phyloP scores from a whole-genome alignment of 441 rosid genomes.

The Macaranga tanarius region DNA sequence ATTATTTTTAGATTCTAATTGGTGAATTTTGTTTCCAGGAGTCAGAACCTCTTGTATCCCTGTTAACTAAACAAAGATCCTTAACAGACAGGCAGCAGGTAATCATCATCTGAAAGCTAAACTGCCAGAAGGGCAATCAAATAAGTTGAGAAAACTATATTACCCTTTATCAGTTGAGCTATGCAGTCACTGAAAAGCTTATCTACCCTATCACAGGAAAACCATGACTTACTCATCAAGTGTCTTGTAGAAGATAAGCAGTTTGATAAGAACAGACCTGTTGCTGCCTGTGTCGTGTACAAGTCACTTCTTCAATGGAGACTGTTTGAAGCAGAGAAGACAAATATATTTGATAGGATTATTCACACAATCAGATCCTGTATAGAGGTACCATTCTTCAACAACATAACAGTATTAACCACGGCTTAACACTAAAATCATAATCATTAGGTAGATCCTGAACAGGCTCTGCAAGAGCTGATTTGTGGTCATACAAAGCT shows the following conservation, averaged over 20 bases:
- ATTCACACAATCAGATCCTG: slow-evolving; percentile 54
- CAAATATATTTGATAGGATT: slow-evolving; percentile 61
- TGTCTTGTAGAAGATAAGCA: slow-evolving; percentile 49
- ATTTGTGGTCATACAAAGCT: not conserved
- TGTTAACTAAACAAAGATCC: slow-evolving; percentile 50
- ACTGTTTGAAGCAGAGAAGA: slow-evolving; percentile 69
- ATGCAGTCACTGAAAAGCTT: slow-evolving; percentile 6
- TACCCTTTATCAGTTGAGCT: not conserved
- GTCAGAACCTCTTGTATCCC: slow-evolving; percentile 33
- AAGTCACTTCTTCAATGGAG: slow-evolving; percentile 72
- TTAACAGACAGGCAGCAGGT: slow-evolving; percentile 65
- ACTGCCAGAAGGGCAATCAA: slow-evolving; percentile 10
- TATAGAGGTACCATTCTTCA: slow-evolving; percentile 44
- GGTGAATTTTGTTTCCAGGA: slow-evolving; percentile 42
- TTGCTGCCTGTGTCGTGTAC: slow-evolving; percentile 61
- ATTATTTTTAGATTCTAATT: slow-evolving; percentile 5
- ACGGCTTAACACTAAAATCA: not conserved
- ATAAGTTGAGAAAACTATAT: not conserved
- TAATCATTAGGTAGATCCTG: not conserved
- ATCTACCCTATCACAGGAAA: slow-evolving; percentile 47
- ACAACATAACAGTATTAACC: slow-evolving; percentile 14
- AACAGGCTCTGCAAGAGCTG: no score
- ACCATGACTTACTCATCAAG: slow-evolving; percentile 53
- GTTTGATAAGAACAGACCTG: slow-evolving; percentile 48
- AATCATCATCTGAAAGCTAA: slow-evolving; percentile 23